Evolutionary conservation across 2,329 filamentous ascomycete genomes (phyloP), one percentile per base, ranked within the genome.

Genomic region (Trichoderma hamatum): DNA sequence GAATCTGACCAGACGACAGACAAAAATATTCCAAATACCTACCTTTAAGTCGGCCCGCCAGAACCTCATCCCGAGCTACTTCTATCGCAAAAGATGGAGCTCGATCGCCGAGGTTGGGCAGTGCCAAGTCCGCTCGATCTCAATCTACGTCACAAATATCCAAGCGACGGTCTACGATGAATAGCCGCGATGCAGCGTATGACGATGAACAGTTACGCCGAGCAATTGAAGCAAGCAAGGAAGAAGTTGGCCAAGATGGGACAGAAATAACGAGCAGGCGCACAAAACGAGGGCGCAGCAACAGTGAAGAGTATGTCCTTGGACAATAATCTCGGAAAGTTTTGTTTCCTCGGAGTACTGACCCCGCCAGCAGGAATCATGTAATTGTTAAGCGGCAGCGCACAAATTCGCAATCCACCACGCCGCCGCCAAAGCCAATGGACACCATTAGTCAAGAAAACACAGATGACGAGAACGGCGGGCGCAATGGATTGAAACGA

Each of bases 91-190:
- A 92, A 78, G 88, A 92, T 73, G 84, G 79, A 74, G 82, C 80
- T 75, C 84, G 80, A 75, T 89, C 81, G 30, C 85, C 83, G 69
- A 86, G 84, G 76, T 82, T 80, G 76, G 85, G 82, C 73, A 84
- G 83, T 75, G 83, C 82, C 74, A 89, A 87, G 81, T 88, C 78
- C 76, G 87, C 82, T 72, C 88, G 84, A 59, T 83, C 83, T 66
- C 84, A 83, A 11, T 81, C 84, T 1, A 77, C 81, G 13, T 82
- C 81, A 54, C 85, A 88, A 66, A 86, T 88, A 64, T 89, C 90
- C 46, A 98, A 97, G 79, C 89, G 96, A 70, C 88, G 96, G 32
- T 97, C 94, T 24, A 99, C 96, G 7, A 97, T 98, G 93, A 97
- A 98, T 77, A 99, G 96, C 78, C 89, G 95, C 71, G 92, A 94